These are phyloP conservation scores for Arabidopsis suecica DNA, from an alignment of 345 rosid genomes.

Conservation along the genomic window DNA sequence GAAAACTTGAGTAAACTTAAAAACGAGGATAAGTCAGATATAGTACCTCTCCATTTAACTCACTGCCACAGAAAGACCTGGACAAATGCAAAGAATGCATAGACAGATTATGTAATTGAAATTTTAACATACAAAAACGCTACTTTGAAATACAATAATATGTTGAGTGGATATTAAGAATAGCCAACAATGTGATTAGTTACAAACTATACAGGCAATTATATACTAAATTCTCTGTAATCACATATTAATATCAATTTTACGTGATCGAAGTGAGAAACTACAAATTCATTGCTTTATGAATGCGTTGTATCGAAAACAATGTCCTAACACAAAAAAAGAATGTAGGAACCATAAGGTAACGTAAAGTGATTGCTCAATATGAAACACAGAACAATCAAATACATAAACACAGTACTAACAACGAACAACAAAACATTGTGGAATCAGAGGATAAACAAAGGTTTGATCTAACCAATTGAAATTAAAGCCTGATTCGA, in stretches of 20 bases:
- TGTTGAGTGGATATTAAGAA: no score
- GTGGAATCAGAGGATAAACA: background rate
- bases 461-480: conserved; percentile 23
- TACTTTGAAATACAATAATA: no score
- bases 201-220: no score
- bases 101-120: conserved; percentile 21
- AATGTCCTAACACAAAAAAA: conserved; percentile 8
- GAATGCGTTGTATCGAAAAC: background rate
- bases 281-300: background rate
- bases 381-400: background rate
- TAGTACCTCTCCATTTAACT: conserved; percentile 72
- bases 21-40: conserved; percentile 22
- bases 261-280: background rate
- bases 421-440: background rate
- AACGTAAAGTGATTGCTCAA: background rate
- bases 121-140: conserved; percentile 1
- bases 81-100: conserved; percentile 32
- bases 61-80: conserved; percentile 79
- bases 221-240: no score
- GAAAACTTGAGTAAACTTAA: conserved; percentile 12
- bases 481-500: background rate
- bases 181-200: no score
- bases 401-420: background rate
- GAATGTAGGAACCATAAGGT: background rate
- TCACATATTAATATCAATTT: background rate